These are phyloP conservation scores for Geum urbanum DNA, from an alignment of 306 rosid genomes.

Conservation along the genomic window DNA sequence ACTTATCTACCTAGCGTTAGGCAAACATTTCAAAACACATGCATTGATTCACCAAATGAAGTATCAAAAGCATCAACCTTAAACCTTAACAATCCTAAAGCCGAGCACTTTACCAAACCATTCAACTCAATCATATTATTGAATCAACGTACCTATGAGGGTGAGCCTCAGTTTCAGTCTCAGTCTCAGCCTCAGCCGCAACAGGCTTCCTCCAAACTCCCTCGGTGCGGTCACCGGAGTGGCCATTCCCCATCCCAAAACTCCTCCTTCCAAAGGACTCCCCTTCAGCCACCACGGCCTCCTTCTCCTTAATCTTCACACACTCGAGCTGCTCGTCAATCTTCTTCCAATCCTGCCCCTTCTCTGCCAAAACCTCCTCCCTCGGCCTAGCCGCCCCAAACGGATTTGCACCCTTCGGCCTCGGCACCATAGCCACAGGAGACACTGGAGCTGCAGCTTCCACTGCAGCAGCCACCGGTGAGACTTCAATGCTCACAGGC, in stretches of 20 bases:
- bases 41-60: not conserved
- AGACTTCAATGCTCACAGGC: conserved; percentile 39
- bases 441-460: no score
- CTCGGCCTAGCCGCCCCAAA: conserved; percentile 92
- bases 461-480: conserved; percentile 35
- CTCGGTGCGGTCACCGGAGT: conserved; percentile 43
- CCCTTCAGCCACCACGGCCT: conserved; percentile 37
- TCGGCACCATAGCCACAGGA: conserved; percentile 10
- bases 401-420: conserved; percentile 59
- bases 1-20: not conserved
- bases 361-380: conserved; percentile 91
- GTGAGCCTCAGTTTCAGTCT: conserved; percentile 34
- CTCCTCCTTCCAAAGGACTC: conserved; percentile 48
- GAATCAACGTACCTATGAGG: conserved; percentile 50
- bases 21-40: not conserved
- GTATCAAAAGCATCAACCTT: conserved; percentile 13
- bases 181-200: conserved; percentile 35
- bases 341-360: conserved; percentile 89
- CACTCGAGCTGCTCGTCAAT: conserved; percentile 78
- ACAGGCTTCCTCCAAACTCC: conserved; percentile 74
- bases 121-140: conserved; percentile 7
- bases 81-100: conserved; percentile 1
- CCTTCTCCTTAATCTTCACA: conserved; percentile 52
- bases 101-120: no score
- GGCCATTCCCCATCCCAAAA: conserved; percentile 45